These are phyloP conservation scores for Borovskyia barvae DNA, from an alignment of 208 protist species.

Conservation along the genomic window DNA sequence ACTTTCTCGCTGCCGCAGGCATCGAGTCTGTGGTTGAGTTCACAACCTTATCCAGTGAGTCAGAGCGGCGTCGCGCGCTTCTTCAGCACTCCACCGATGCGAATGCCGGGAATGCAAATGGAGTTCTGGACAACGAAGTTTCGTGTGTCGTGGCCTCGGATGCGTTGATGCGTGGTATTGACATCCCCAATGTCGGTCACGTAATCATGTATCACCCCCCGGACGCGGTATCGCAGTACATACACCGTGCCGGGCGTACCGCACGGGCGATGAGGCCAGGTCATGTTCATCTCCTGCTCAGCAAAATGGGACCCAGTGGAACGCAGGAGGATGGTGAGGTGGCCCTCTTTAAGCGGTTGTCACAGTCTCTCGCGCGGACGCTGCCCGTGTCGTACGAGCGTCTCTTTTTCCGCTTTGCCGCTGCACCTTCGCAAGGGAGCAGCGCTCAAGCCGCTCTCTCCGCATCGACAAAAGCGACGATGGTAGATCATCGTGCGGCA, in stretches of 20 bases:
- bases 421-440: conserved; percentile 15
- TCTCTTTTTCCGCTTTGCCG: conserved; percentile 77
- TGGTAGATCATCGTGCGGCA: neutral
- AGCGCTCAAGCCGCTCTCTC: neutral
- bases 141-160: conserved; percentile 81
- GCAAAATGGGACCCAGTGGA: conserved; percentile 63
- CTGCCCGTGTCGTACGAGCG: conserved; percentile 76
- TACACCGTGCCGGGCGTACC: conserved; percentile 96
- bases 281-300: conserved; percentile 78
- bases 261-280: conserved; percentile 90
- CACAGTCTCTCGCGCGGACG: conserved; percentile 47
- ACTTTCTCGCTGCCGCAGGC: conserved; percentile 80
- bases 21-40: conserved; percentile 73
- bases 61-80: conserved; percentile 69
- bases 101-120: neutral
- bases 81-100: conserved; percentile 20
- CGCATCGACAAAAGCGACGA: neutral
- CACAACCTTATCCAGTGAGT: conserved; percentile 74
- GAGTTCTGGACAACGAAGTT: neutral
- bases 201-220: conserved; percentile 92
- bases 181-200: conserved; percentile 82
- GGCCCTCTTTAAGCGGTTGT: conserved; percentile 59
- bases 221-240: conserved; percentile 92
- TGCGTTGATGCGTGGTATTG: conserved; percentile 89
- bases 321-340: conserved; percentile 72